Evolutionary conservation across 495 filamentous ascomycete species (phyloP), one percentile per base, ranked within the genome.

Genomic region (Podospora pseudopauciseta): DNA sequence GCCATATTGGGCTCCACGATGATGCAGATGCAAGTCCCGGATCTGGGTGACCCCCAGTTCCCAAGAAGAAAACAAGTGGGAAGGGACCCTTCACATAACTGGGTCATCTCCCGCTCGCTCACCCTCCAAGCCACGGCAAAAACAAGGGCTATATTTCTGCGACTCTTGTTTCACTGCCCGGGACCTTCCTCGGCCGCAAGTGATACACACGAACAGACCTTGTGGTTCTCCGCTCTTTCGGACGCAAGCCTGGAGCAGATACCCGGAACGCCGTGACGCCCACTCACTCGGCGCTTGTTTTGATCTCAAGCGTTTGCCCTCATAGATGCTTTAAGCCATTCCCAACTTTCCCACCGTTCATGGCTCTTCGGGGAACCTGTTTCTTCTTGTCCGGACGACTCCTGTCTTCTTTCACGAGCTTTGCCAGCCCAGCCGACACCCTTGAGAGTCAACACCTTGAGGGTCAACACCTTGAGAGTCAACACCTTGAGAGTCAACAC

Each of bases 201-300:
- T 49, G 39, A 49, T 49, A 49, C 39, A 49, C 39, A 11, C 39
- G 7, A 5, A 49, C 39, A 49, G 39, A 49, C 39, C 39, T 49
- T 49, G 39, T 54, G 32, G 56, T 60, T 34, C 57, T 60, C n/a
- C 53, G 15, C 53, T 19, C 26, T 53, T 63, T 49, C 57, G 63
- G 57, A 63, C 68, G 49, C 39, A 58, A 69, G 58, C 53, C 16
- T 57, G 55, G 15, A 57, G 58, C 53, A 61, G 39, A 69, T 61
- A 65, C 23, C 67, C 63, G 58, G 63, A 55, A 49, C 58, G 65
- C 58, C 23, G 28, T 4, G 60, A 57, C 54, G 27, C 67, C 19
- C 19, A 23, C 32, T 55, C 54, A 49, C 32, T 55, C 54, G 26
- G 34, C 53, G 34, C 55, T 66, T 67, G 39, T 26, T 67, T 49